Percentiles rank a stretch among this genome's conserved stretches.
Evolutionary conservation across 73 alveolate genomes (phyloP).

Genomic region (Paramecium bursaria): DNA sequence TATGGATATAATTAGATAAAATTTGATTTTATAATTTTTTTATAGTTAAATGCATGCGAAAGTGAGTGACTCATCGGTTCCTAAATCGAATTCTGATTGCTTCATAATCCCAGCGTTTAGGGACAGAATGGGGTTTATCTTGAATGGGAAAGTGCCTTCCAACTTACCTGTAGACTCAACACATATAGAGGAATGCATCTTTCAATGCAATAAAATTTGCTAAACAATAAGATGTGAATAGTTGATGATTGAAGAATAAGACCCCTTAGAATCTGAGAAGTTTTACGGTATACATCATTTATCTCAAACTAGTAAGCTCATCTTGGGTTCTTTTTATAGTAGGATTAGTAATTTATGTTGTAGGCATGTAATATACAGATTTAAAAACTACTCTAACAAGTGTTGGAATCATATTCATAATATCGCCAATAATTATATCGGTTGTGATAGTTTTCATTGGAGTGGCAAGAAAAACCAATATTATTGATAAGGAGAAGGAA

Average conservation of each 20-base stretch:
- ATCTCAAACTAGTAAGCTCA: not conserved
- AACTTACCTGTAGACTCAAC: not conserved
- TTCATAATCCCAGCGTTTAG: not conserved
- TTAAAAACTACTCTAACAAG: constrained; percentile 2
- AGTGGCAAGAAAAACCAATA: not conserved
- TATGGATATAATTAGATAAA: no score
- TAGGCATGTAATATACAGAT: constrained; percentile 24
- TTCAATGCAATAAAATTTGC: constrained; percentile 26
- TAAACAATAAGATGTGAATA: constrained; percentile 47
- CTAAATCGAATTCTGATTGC: not conserved
- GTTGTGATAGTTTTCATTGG: constrained; percentile 7
- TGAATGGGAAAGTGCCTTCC: not conserved
- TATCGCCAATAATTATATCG: not conserved
- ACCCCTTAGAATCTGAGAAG: constrained; percentile 42
- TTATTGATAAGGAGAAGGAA: constrained; percentile 16
- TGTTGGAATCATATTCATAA: not conserved
- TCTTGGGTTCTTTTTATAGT: constrained; percentile 36
- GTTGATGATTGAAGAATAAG: constrained; percentile 15
- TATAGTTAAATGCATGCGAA: no score
- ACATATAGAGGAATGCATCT: not conserved
- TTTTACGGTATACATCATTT: constrained; percentile 12
- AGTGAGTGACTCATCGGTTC: not conserved
- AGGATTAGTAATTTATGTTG: constrained; percentile 2
- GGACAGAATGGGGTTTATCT: constrained; percentile 16
- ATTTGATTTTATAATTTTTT: no score